A percentile compares a stretch with the other conserved stretches of the same genome.
Conservation (phyloP, 257 asterid species). For the Fraxinus quadrangulata region DNA sequence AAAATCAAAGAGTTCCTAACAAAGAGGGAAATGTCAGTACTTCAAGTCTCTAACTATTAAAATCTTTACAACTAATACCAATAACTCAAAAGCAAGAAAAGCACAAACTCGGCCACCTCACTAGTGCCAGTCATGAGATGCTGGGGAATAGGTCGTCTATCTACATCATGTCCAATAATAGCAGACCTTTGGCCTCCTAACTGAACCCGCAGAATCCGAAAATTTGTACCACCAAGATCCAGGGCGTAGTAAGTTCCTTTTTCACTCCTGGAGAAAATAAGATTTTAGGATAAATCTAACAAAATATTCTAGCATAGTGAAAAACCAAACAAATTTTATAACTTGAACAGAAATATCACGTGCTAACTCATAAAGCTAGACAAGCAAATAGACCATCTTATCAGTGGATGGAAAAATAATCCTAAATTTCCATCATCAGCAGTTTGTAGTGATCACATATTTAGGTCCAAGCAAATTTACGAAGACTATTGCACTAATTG, state of each 20-base stretch:
- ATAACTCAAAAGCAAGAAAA: slow-evolving; percentile 4
- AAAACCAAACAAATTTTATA: neutral
- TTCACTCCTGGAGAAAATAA: slow-evolving; percentile 39
- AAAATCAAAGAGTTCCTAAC: slow-evolving; percentile 80
- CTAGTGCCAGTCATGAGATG: slow-evolving; percentile 58
- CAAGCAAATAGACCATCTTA: neutral
- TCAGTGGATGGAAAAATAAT: neutral
- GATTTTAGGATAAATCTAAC: neutral
- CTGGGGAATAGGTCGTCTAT: slow-evolving; percentile 57
- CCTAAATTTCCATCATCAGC: slow-evolving; percentile 1
- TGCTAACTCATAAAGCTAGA: slow-evolving; percentile 15
- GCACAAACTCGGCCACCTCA: slow-evolving; percentile 42
- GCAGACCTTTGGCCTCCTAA: slow-evolving; percentile 64
- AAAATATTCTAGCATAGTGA: neutral
- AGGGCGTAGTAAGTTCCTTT: slow-evolving; percentile 59
- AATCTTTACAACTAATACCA: neutral
- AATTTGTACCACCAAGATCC: slow-evolving; percentile 74
- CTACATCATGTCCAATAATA: slow-evolving; percentile 44
- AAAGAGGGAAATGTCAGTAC: slow-evolving; percentile 5
- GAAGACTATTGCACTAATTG: too few relatives aligned
- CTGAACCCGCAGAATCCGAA: slow-evolving; percentile 64
- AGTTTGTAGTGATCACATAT: neutral
- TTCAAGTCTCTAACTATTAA: neutral
- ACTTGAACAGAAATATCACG: neutral
- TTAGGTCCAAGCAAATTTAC: slow-evolving; percentile 2